Evolutionary conservation across 306 rosid genomes (phyloP), one percentile per base, ranked within the genome.

Genomic region (Ziziphus jujuba): DNA sequence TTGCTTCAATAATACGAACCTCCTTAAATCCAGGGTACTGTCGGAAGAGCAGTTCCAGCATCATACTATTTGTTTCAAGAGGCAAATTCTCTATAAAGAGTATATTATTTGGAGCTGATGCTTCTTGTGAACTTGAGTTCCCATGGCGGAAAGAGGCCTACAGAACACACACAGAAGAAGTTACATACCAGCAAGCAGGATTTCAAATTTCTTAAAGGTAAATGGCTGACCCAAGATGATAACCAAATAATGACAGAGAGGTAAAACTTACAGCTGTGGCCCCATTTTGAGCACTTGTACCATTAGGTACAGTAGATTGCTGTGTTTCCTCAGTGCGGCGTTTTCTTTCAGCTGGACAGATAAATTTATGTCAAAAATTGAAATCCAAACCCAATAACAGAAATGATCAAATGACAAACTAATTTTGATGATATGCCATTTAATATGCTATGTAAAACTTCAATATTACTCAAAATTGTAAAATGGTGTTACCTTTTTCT

Each of bases 21-120:
- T 95, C 99, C 80, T 85, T 95, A 72, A 95, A 95, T 71, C 99
- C 99, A 0, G 99, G 96, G 79, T 85, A 95, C 65, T 95, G 99
- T 73, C 79, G 87, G 77, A 95, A 95, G 69, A 95, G 97, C 82
- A 90, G 59, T 80, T 95, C 97, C 72, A 95, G 83, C 99, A 90
- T 88, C 77, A 81, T 91, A 28, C 91, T 86, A 1, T 91, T 88
- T 56, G 97, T 81, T 84, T 88, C 96, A 22, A 85, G 81, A 56
- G 99, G 99, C 79, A 95, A 82, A 78, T 90, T 93, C 89, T 95
- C 99, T 70, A 95, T 80, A 84, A 95, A 95, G 66, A 95, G 83
- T 54, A 95, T 88, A 67, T 84, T 85, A 77, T 95, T 95, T 5
- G 97, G 99, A 80, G 95, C 72, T 56, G 77, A 73, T 51, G 97